phyloP scores from a whole-genome alignment of 108 stramenopile genomes.

The Nitzschia putrida region DNA sequence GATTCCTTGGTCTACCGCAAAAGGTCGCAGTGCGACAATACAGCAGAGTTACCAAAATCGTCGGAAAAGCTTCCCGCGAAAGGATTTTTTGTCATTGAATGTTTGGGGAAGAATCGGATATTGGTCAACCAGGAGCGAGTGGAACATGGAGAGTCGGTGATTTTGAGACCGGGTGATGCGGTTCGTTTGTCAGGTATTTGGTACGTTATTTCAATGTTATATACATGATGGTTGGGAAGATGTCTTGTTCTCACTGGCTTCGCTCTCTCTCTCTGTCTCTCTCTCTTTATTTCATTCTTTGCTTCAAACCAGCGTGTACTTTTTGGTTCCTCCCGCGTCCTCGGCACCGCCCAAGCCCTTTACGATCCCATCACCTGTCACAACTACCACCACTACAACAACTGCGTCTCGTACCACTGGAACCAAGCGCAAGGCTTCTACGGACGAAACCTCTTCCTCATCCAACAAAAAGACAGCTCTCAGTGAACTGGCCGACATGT shows the following conservation, averaged over 20 bases:
- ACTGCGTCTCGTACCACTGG: neutral
- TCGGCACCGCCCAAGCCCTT: neutral
- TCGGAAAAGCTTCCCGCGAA: constrained; percentile 17
- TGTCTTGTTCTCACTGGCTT: neutral
- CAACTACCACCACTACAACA: neutral
- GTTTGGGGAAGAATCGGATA: constrained; percentile 64
- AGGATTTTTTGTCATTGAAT: constrained; percentile 72
- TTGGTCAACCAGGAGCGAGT: constrained; percentile 45
- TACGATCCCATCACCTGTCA: constrained; percentile 9
- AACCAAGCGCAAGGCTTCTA: neutral
- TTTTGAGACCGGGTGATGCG: constrained; percentile 35
- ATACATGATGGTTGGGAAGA: neutral
- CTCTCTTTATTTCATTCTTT: neutral
- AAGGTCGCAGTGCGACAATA: neutral
- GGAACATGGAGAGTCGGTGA: constrained; percentile 43
- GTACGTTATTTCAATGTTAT: neutral
- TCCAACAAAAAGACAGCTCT: neutral
- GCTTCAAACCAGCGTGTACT: constrained; percentile 33
- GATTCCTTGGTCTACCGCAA: constrained; percentile 9
- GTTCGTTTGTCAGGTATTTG: constrained; percentile 32
- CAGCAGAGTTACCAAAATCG: neutral
- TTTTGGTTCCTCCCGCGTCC: constrained; percentile 19
- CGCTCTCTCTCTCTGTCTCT: neutral
- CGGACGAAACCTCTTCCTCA: neutral
- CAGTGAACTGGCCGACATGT: constrained; percentile 37